Evolutionary conservation across 2,329 filamentous ascomycete species (phyloP).

Genomic region (Trichoderma polysporum): DNA sequence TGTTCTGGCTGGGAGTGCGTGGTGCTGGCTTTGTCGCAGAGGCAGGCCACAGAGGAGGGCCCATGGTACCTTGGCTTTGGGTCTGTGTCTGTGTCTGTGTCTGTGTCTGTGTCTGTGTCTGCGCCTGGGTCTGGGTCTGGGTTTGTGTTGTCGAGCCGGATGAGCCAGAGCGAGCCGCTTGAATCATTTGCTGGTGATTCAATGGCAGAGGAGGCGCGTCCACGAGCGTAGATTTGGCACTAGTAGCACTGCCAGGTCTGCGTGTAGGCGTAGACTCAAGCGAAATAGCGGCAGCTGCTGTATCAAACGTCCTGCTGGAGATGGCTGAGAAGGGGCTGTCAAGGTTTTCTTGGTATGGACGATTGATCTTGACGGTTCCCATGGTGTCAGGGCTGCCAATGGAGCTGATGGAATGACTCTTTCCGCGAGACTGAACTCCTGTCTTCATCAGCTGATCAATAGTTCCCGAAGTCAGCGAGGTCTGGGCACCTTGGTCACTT

Average conservation of each 20-base stretch:
- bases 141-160: slow-evolving; percentile 35
- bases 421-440: slow-evolving; percentile 30
- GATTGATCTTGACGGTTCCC: slow-evolving; percentile 45
- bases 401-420: slow-evolving; percentile 39
- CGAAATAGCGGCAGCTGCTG: slow-evolving; percentile 28
- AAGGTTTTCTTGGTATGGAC: slow-evolving; percentile 46
- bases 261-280: slow-evolving; percentile 39
- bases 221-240: slow-evolving; percentile 49
- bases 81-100: slow-evolving; percentile 25
- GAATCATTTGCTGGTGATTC: slow-evolving; percentile 82
- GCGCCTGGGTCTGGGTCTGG: slow-evolving; percentile 27
- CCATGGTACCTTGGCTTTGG: slow-evolving; percentile 58
- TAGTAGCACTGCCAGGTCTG: slow-evolving; percentile 73
- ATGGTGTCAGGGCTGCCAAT: slow-evolving; percentile 38
- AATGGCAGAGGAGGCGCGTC: slow-evolving; percentile 70
- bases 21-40: slow-evolving; percentile 64
- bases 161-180: slow-evolving; percentile 67
- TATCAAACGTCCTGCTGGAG: slow-evolving; percentile 39
- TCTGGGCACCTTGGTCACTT: slow-evolving; percentile 76
- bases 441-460: slow-evolving; percentile 73
- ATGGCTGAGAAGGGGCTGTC: slow-evolving; percentile 43
- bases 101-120: slow-evolving; percentile 20
- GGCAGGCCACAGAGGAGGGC: slow-evolving; percentile 78
- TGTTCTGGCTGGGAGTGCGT: slow-evolving; percentile 58
- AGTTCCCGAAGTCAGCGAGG: slow-evolving; percentile 74